Conservation (phyloP, 2,329 filamentous ascomycete species). For the Hymenoscyphus occultus region DNA sequence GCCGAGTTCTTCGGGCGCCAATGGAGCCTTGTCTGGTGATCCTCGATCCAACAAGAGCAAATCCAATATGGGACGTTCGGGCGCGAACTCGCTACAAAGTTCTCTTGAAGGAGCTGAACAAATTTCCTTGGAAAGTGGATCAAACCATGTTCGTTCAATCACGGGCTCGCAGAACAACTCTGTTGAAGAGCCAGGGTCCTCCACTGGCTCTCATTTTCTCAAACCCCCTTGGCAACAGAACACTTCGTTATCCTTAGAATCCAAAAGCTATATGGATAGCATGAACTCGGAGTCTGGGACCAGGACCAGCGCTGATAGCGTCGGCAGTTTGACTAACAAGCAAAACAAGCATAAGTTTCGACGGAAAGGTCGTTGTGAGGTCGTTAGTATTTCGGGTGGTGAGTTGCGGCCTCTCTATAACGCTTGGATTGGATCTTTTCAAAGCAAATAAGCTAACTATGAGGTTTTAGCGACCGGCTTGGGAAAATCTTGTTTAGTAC, state of each 20-base stretch:
- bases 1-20: conserved; percentile 23
- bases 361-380: conserved; percentile 60
- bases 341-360: conserved; percentile 49
- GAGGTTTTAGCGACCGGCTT: conserved; percentile 45
- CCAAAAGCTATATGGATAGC: conserved; percentile 25
- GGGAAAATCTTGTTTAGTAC: conserved; percentile 64
- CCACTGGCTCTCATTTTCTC: conserved; percentile 11
- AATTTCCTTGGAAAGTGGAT: conserved; percentile 7
- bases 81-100: conserved; percentile 1
- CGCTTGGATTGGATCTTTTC: not conserved
- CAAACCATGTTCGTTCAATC: conserved; percentile 22
- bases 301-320: conserved; percentile 30
- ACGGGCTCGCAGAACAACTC: conserved; percentile 28
- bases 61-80: conserved; percentile 8
- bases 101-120: conserved; percentile 9
- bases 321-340: conserved; percentile 30
- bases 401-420: not conserved
- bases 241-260: conserved; percentile 25
- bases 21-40: conserved; percentile 15
- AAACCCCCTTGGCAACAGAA: conserved; percentile 33
- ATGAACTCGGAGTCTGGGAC: conserved; percentile 16
- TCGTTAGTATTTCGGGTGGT: conserved; percentile 58
- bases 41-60: conserved; percentile 14
- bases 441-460: not conserved
- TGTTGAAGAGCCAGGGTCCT: conserved; percentile 22